Evolutionary conservation across 78 protist genomes (phyloP), one percentile per base, ranked within the genome.

Genomic region (Salpingoeca rosetta): DNA sequence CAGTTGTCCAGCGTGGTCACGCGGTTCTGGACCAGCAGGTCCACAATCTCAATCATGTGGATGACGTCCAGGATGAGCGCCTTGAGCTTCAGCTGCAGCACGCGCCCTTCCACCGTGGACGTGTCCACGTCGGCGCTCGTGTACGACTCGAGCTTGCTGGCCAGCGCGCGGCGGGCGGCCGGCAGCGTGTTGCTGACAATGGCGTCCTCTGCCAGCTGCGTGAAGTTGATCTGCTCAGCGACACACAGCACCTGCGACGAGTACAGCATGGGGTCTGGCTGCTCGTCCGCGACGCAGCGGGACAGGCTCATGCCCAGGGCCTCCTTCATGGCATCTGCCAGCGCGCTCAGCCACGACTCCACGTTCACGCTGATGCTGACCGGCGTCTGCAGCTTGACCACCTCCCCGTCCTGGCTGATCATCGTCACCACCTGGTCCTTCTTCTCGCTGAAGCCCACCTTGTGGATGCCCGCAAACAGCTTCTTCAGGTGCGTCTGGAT

Each of bases 401-500:
- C 44, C 88, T 93, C 94, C 35, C 93, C 93, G 37, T 85, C 91
- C 22, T 75, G 72, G 26, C 87, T 78, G 65, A 80, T 38, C 79
- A 92, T 89, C 42, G 86, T 84, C 0, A n/a, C 3, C 25, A 89
- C n/a, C 57, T 75, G 44, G 41, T 0, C 0, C 65, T 38, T 17
- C 79, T 73, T n/a, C 44, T 7, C 43, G 45, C 41, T 45, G 31
- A 91, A 88, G 39, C 41, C 80, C 37, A 94, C 96, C 7, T 41
- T 0, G 89, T 65, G 27, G 51, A 96, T 90, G 28, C 96, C 96
- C 43, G 82, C 82, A 56, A 93, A 96, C 44, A 96, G 92, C 88
- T 96, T 96, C 87, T 89, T 87, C 51, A 94, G 81, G 84, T 96
- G 98, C 35, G 88, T 3, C 87, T 90, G 94, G 37, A 94, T 91